Base-by-base conservation (phyloP, 805 yeast species). In the Saccharomycopsis malanga region DNA sequence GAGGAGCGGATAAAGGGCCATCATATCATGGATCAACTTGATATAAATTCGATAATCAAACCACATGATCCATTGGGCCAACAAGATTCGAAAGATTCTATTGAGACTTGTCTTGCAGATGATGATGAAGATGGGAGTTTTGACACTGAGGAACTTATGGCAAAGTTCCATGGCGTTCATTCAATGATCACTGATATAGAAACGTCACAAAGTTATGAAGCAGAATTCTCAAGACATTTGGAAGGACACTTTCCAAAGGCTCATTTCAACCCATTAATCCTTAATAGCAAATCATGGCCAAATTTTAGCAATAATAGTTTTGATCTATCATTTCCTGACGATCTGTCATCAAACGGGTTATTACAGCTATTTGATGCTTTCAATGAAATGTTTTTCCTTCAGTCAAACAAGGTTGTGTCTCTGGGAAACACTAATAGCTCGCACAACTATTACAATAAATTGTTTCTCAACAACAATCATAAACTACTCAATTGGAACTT, bases 401-500 rank as follows among this genome's bases (percentile, higher is more conserved):
- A 39, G 20, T n/a, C 43, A 10, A 39, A 39, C 14, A 25, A 23
- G 20, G 15, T 39, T 23, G 7, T 23, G 10, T 18, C 23, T 7
- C 22, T 36, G 14, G 7, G n/a, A n/a, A n/a, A n/a, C n/a, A n/a
- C n/a, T n/a, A n/a, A n/a, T n/a, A n/a, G n/a, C n/a, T n/a, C n/a
- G n/a, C n/a, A n/a, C n/a, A n/a, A n/a, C n/a, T n/a, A 39, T 7
- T 22, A 23, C 6, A 25, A 21, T 14, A 32, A 32, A 32, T 12
- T 32, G 15, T 32, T 32, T 10, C 7, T 32, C 6, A 30, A 42
- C 15, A 44, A 39, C 25, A 15, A 22, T 6, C 45, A 46, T 32
- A 46, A 44, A n/a, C 3, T n/a, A 5, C 25, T 50, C 18, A 27
- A 36, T 5, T 50, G 54, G 54, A 48, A 50, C 25, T 44, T 7